These are phyloP conservation scores for Crepidotus variabilis DNA, from an alignment of 768 basidiomycete genomes.

Conservation along the genomic window DNA sequence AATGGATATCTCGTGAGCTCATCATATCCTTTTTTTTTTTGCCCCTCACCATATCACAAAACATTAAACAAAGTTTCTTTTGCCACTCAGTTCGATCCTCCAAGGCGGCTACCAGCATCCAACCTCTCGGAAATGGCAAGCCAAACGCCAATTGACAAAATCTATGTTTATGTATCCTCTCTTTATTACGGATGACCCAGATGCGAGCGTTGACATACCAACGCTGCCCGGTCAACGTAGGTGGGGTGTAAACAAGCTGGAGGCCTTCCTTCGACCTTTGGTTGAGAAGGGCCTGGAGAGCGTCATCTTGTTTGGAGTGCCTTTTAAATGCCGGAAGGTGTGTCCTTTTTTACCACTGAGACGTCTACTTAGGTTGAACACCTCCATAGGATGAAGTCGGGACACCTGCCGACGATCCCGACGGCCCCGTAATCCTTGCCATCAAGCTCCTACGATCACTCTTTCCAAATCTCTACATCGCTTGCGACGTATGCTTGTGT, in stretches of 20 bases:
- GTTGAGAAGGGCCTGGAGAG: conserved; percentile 87
- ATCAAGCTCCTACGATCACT: conserved; percentile 71
- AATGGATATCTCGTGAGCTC: conserved; percentile 23
- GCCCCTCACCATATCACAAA: too few relatives aligned
- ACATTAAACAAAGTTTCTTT: conserved; percentile 2
- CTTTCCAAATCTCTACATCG: conserved; percentile 86
- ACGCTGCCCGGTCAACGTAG: conserved; percentile 83
- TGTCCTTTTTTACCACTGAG: conserved; percentile 8
- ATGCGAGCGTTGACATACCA: conserved; percentile 74
- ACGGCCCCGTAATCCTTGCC: conserved; percentile 93
- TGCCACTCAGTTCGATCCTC: conserved; percentile 54
- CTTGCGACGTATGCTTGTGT: conserved; percentile 97
- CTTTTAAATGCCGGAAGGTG: conserved; percentile 76
- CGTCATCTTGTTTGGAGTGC: conserved; percentile 95
- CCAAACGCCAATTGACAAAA: conserved; percentile 73
- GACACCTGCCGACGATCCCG: conserved; percentile 83
- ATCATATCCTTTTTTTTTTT: not conserved
- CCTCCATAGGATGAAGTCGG: conserved; percentile 70
- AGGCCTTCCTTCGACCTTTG: conserved; percentile 81
- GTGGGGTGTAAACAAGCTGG: conserved; percentile 95
- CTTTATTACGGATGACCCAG: conserved; percentile 93
- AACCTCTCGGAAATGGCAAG: conserved; percentile 84
- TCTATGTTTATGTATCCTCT: conserved; percentile 99
- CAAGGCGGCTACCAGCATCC: conserved; percentile 96
- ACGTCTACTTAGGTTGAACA: not conserved